Evolutionary conservation across 1,139 yeast species (phyloP).

Genomic region (Geotrichum reessii): DNA sequence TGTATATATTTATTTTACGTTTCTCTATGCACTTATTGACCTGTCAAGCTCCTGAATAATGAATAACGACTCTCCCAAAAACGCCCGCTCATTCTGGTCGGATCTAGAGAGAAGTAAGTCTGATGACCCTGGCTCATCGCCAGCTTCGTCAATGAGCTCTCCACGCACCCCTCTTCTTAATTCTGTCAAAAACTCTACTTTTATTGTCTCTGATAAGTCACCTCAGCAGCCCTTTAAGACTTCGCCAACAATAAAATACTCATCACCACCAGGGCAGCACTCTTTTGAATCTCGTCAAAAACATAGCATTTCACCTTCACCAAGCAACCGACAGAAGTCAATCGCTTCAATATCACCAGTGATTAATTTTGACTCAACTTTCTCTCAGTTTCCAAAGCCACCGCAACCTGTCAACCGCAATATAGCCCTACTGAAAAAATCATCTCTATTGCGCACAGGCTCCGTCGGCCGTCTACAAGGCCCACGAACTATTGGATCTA

Average conservation of each 20-base stretch:
- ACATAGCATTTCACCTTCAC: neutral
- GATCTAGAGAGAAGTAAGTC: constrained; percentile 28
- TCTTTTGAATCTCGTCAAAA: neutral
- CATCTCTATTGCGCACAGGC: constrained; percentile 27
- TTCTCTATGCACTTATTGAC: neutral
- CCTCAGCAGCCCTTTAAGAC: constrained; percentile 2
- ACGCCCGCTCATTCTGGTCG: constrained; percentile 31
- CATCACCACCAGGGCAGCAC: constrained; percentile 2
- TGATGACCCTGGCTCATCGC: constrained; percentile 19
- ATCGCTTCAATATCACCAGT: neutral
- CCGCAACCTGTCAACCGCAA: neutral
- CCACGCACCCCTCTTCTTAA: constrained; percentile 11
- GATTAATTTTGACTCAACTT: neutral
- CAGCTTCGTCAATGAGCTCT: constrained; percentile 16
- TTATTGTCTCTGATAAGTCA: constrained; percentile 22
- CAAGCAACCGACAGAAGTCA: neutral
- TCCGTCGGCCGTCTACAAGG: constrained; percentile 32
- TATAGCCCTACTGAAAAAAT: constrained; percentile 16
- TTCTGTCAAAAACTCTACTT: constrained; percentile 22
- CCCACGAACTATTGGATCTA: constrained; percentile 27
- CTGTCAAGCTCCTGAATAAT: neutral
- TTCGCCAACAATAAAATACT: neutral
- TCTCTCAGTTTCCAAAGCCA: neutral
- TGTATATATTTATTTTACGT: neutral
- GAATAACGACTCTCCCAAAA: constrained; percentile 20